Percentiles rank a stretch among this genome's conserved stretches.
These are phyloP conservation scores for Russula abietina DNA, from an alignment of 768 basidiomycete genomes.

Conservation along the genomic window DNA sequence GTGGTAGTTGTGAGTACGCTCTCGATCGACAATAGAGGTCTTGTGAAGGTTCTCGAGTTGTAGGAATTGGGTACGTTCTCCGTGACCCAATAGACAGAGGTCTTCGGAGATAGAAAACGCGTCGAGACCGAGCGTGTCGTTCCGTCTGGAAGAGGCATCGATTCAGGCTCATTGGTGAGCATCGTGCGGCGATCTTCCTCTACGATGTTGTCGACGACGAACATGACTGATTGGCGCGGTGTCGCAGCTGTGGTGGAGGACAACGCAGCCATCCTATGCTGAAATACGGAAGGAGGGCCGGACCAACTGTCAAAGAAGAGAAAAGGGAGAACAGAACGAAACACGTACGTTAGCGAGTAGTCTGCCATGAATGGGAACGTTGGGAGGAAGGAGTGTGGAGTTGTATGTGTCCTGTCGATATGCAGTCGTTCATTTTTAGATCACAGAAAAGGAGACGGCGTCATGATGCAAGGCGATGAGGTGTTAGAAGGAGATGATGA, in stretches of 20 bases:
- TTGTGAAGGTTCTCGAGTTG: conserved; percentile 78
- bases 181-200: conserved; percentile 55
- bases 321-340: neutral
- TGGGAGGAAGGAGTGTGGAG: too few species aligned
- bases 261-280: conserved; percentile 90
- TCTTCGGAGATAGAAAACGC: too few species aligned
- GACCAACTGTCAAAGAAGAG: neutral
- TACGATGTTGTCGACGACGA: conserved; percentile 91
- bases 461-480: too few species aligned
- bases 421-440: too few species aligned
- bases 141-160: conserved; percentile 63
- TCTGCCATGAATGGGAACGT: too few species aligned
- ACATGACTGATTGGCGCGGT: conserved; percentile 93
- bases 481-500: too few species aligned
- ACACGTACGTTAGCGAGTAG: conserved; percentile 74
- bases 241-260: conserved; percentile 97
- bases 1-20: conserved; percentile 92
- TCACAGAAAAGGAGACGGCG: too few species aligned
- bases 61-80: conserved; percentile 54
- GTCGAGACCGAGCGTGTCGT: conserved; percentile 59
- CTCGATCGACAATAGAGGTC: conserved; percentile 92
- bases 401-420: too few species aligned
- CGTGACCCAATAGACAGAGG: too few species aligned
- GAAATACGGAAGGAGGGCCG: conserved; percentile 85
- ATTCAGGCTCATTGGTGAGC: conserved; percentile 32